Conservation (phyloP, 225 moss, liverwort and hornwort species). For the Polytrichum commune region DNA sequence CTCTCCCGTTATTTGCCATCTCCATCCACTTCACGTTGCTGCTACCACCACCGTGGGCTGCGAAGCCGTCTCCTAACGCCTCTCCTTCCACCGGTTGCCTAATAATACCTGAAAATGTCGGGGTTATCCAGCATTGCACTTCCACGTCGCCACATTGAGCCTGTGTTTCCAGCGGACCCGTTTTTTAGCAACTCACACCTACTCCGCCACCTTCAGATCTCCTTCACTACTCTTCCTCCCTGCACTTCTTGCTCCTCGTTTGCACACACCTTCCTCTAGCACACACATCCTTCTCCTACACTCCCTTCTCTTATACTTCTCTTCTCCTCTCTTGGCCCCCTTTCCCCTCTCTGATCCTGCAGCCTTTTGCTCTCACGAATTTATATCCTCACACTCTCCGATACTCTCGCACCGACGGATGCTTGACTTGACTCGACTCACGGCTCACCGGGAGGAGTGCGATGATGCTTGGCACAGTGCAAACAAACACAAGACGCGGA, state of each 20-base stretch:
- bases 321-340: not conserved
- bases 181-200: not conserved
- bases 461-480: not conserved
- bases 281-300: not conserved
- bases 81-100: conserved; percentile 6
- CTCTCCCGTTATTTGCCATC: conserved; percentile 35
- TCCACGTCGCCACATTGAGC: conserved; percentile 44
- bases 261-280: not conserved
- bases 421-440: not conserved
- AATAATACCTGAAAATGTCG: conserved; percentile 27
- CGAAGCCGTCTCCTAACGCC: not conserved
- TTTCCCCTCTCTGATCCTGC: not conserved
- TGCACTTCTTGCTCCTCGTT: not conserved
- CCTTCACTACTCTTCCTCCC: not conserved
- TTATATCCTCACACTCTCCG: not conserved
- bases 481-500: not conserved
- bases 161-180: conserved; percentile 37
- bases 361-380: not conserved
- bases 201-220: conserved; percentile 11
- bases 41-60: conserved; percentile 16
- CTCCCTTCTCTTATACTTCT: not conserved
- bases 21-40: conserved; percentile 17
- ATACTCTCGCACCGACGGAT: not conserved
- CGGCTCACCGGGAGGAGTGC: not conserved
- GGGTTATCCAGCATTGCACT: conserved; percentile 41